Percentiles rank a stretch among this genome's conserved stretches.
phyloP scores from a whole-genome alignment of 129 eudicot species.

The Artemisia annua region DNA sequence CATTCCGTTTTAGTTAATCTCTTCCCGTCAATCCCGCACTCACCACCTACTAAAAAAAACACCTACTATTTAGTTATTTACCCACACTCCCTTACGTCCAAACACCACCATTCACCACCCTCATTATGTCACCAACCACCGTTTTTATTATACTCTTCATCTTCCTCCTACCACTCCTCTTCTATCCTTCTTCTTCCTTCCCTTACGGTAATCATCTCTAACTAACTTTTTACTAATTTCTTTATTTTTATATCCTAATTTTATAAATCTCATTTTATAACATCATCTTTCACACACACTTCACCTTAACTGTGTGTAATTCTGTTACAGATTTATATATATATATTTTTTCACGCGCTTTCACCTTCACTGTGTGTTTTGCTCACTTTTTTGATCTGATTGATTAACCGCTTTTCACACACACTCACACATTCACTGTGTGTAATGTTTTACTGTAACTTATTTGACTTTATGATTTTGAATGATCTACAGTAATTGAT shows the following conservation, averaged over 20 bases:
- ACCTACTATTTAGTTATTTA: slow-evolving; percentile 2
- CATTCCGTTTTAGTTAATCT: slow-evolving; percentile 34
- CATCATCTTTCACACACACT: too few species aligned
- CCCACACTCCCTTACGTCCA: slow-evolving; percentile 32
- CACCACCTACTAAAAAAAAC: neutral
- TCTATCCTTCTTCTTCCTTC: slow-evolving; percentile 36
- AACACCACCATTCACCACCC: slow-evolving; percentile 12
- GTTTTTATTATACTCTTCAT: neutral
- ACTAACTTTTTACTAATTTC: slow-evolving; percentile 12
- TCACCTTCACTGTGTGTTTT: too few species aligned
- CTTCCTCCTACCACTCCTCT: slow-evolving; percentile 33
- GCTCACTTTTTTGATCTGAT: too few species aligned
- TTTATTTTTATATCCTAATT: neutral
- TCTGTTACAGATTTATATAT: too few species aligned
- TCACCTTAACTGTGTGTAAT: too few species aligned
- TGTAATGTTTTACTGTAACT: too few species aligned
- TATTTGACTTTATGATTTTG: too few species aligned
- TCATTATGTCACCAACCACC: slow-evolving; percentile 46
- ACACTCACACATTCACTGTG: too few species aligned
- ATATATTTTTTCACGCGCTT: too few species aligned
- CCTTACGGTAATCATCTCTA: slow-evolving; percentile 51
- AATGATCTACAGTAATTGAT: too few species aligned
- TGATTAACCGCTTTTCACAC: too few species aligned
- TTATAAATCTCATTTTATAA: too few species aligned
- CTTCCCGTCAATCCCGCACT: slow-evolving; percentile 54